Evolutionary conservation across 1,284 basidiomycete species (phyloP), one percentile per base, ranked within the genome.

Genomic region (Trichosporon faecale): DNA sequence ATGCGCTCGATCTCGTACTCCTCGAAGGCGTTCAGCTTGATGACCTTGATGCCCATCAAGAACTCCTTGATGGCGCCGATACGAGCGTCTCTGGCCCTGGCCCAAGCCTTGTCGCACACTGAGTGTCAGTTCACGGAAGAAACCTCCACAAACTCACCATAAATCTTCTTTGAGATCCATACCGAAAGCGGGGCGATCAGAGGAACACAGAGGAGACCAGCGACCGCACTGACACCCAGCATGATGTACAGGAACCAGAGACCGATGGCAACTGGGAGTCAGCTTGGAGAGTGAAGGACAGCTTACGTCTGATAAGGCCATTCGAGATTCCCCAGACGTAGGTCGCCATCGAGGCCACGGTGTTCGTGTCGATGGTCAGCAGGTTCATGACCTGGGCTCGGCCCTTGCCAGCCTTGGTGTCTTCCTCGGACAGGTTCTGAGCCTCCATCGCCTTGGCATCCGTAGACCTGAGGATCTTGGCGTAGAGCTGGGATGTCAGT

Each of bases 1-100:
- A 84, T 78, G 18, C 75, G 69, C 0, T 71, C 64, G 0, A 73
- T 70, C 63, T 79, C 79, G 68, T 81, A 77, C 1, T 74, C 76
- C 66, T 84, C 83, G 64, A 81, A 81, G 0, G 78, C 82, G 66
- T 84, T 84, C 31, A 84, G 74, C 70, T 84, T 83, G 79, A 83
- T 81, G 12, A 82, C 81, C 68, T 82, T 83, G 73, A 81, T 78
- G 16, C 80, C 78, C 11, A 75, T 64, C 8, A 83, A 69, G 60
- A 82, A 77, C 72, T 84, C 82, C 64, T 82, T 82, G 66, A 83
- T 73, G 1, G 81, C 82, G 0, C 77, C 76, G 0, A 76, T 80
- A 11, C 82, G 72, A 0, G 78, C 79, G 71, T 84, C 82, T 21
- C 80, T 64, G 0, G 77, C 75, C 27, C 74, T 66, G 0, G 78